phyloP scores from a whole-genome alignment of 805 yeast genomes.

The Kazachstania bromeliacearum region DNA sequence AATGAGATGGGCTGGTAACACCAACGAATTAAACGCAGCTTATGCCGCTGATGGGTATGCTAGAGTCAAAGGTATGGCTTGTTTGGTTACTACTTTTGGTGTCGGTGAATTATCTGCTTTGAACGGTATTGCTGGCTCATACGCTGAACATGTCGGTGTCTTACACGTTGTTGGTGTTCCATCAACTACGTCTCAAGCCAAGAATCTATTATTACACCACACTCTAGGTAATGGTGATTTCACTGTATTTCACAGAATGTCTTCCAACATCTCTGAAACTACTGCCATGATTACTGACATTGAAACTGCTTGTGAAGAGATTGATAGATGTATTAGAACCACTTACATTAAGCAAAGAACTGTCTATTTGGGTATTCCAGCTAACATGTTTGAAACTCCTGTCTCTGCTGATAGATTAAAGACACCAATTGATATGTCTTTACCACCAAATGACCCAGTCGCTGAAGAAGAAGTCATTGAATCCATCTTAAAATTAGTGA shows the following conservation, averaged over 20 bases:
- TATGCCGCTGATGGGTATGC: conserved; percentile 5
- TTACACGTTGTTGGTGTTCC: conserved; percentile 5
- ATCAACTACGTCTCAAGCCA: conserved; percentile 3
- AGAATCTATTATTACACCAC: conserved; percentile 4
- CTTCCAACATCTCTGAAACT: conserved; percentile 3
- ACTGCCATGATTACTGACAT: conserved; percentile 1
- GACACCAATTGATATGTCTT: conserved; percentile 5
- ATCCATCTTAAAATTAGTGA: neutral
- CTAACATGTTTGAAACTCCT: conserved; percentile 2
- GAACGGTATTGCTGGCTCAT: conserved; percentile 6
- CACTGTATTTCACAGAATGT: conserved; percentile 6
- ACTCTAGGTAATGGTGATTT: conserved; percentile 7
- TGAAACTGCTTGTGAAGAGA: conserved; percentile 1
- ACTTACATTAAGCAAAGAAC: conserved; percentile 5
- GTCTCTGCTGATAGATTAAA: neutral
- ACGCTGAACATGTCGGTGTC: conserved; percentile 7
- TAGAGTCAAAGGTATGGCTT: conserved; percentile 5
- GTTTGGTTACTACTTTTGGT: conserved; percentile 5
- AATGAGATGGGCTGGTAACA: conserved; percentile 6
- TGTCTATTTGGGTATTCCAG: conserved; percentile 5
- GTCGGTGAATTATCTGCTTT: conserved; percentile 7
- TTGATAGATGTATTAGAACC: conserved; percentile 4
- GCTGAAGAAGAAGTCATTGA: conserved; percentile 3
- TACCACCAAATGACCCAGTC: conserved; percentile 2
- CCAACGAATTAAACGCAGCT: conserved; percentile 5